These are phyloP conservation scores for Ceratobasidium sp. DNA, from an alignment of 1,284 basidiomycete genomes.

Conservation along the genomic window DNA sequence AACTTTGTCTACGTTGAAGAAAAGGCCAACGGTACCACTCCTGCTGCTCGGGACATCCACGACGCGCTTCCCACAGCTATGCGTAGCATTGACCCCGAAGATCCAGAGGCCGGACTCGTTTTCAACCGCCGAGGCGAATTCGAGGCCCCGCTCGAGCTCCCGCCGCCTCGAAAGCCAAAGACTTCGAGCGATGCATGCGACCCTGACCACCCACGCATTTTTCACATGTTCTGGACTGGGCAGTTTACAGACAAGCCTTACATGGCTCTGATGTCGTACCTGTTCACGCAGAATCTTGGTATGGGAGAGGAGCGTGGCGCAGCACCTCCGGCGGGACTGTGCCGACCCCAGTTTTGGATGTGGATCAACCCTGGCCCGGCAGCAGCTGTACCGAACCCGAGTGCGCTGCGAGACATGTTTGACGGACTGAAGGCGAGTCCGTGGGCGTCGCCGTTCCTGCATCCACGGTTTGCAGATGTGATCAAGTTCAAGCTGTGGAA, in stretches of 20 bases:
- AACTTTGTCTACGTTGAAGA: slow-evolving; percentile 72
- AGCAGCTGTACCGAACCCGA: slow-evolving; percentile 73
- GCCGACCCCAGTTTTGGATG: slow-evolving; percentile 83
- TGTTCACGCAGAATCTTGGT: slow-evolving; percentile 84
- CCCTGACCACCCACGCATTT: slow-evolving; percentile 73
- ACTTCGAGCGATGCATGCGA: slow-evolving; percentile 63
- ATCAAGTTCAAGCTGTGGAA: slow-evolving; percentile 91
- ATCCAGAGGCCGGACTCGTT: slow-evolving; percentile 44
- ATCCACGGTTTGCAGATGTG: slow-evolving; percentile 79
- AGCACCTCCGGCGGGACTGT: slow-evolving; percentile 56
- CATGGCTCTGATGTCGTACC: slow-evolving; percentile 78
- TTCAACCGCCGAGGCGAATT: slow-evolving; percentile 43
- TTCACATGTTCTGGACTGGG: slow-evolving; percentile 89
- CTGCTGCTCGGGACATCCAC: slow-evolving; percentile 50
- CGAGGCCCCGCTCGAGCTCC: slow-evolving; percentile 48
- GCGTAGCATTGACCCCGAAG: slow-evolving; percentile 33
- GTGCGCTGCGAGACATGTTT: slow-evolving; percentile 73
- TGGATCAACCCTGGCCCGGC: slow-evolving; percentile 86
- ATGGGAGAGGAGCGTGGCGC: slow-evolving; percentile 61
- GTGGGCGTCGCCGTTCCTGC: slow-evolving; percentile 86
- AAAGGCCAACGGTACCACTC: slow-evolving; percentile 54
- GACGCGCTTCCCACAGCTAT: slow-evolving; percentile 22
- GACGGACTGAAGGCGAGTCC: slow-evolving; percentile 76
- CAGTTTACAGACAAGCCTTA: slow-evolving; percentile 88
- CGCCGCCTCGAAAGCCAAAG: slow-evolving; percentile 38